These are phyloP conservation scores for Beauveria medogensis DNA, from an alignment of 2,329 filamentous ascomycete genomes.

Conservation along the genomic window DNA sequence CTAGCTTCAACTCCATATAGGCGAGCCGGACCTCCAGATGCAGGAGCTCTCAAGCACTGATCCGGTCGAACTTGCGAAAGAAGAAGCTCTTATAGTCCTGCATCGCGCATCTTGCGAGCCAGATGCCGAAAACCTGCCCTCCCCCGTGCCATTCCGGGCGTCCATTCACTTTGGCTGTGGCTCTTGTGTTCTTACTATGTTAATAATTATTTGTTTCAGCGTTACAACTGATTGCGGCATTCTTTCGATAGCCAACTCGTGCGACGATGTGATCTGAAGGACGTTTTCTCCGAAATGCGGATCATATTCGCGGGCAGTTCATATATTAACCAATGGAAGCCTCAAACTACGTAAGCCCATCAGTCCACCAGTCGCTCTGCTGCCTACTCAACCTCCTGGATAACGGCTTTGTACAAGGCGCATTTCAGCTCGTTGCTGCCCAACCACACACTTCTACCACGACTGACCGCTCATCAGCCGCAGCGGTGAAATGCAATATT, in stretches of 20 bases:
- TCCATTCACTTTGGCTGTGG: background rate
- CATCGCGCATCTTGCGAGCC: background rate
- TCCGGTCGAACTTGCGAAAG: constrained; percentile 8
- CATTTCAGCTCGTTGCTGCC: background rate
- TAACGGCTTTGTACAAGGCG: background rate
- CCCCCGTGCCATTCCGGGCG: background rate
- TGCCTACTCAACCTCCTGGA: background rate
- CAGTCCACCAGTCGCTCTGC: background rate
- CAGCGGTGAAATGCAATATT: background rate
- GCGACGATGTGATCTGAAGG: too few species aligned
- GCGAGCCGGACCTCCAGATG: constrained; percentile 5
- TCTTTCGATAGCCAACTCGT: background rate
- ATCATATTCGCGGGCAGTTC: too few species aligned
- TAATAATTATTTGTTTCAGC: background rate
- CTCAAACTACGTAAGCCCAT: background rate
- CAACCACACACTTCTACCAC: background rate
- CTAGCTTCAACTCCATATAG: background rate
- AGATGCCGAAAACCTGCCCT: background rate
- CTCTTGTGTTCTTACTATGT: background rate
- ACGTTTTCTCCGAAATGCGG: too few species aligned
- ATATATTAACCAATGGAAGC: background rate
- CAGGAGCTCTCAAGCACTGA: background rate
- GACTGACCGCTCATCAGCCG: background rate
- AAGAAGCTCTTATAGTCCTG: constrained; percentile 11
- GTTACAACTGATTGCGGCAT: background rate